Evolutionary conservation across 2,329 filamentous ascomycete genomes (phyloP), one percentile per base, ranked within the genome.

Genomic region (Ophiostoma sp.): DNA sequence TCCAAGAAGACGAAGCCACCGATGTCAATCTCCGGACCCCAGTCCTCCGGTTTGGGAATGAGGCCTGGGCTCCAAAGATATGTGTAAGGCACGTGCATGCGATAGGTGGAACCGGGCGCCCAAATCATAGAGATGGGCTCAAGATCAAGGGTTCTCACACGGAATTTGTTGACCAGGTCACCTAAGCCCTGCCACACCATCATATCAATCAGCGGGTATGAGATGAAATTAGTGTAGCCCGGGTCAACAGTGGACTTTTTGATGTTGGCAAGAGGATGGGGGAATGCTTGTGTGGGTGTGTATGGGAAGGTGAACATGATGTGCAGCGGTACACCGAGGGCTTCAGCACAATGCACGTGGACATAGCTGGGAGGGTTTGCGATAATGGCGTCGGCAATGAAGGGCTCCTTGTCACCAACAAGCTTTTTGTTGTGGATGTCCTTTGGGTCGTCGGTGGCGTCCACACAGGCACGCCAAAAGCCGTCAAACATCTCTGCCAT

Each of bases 241-340:
- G 85, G 82, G 73, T 93, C 89, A 8, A 92, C 85, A 71, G 92
- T 91, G 16, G 84, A 87, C 70, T 84, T 84, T 74, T 89, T 90
- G 76, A 94, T 89, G 74, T 87, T 92, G 9, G 90, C 90, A 65
- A 94, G 76, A 0, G 91, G 91, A 75, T 94, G 91, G 0, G 90
- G 89, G 72, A 94, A 94, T 0, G 86, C 83, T 68, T 87, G 84
- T 0, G 91, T 93, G 0, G 90, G 89, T 0, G 87, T 90, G 74
- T 91, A 93, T 0, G 91, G 91, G 69, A 93, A 89, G 69, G 93
- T 97, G 76, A 97, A 97, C 89, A 96, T 95, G 71, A 97, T 80
- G 75, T 93, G 90, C 2, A 94, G 77, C 0, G 91, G 91, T 27
- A 93, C 86, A 0, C 90, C 90, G 38, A 95, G 76, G 40, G 89